A percentile compares a stretch with the other conserved stretches of the same genome.
Evolutionary conservation across 352 stramenopile species (phyloP).

Genomic region (Phytopythium aichiense): DNA sequence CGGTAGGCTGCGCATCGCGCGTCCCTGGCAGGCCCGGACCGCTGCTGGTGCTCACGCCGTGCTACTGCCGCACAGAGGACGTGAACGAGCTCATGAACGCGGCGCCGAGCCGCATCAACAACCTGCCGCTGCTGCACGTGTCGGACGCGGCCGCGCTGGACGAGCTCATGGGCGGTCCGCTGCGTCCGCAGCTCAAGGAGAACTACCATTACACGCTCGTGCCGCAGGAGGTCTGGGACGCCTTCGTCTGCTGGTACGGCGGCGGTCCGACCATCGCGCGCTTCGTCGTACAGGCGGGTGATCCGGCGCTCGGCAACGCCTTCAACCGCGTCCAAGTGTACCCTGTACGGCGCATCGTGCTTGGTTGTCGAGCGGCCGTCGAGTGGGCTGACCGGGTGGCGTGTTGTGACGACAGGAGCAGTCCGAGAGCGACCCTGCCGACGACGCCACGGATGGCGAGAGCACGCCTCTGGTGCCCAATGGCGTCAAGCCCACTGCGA

Average conservation of each 20-base stretch:
- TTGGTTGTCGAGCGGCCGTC: not conserved
- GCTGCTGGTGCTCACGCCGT: not conserved
- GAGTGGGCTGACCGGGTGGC: not conserved
- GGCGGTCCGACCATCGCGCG: conserved; percentile 67
- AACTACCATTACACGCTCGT: conserved; percentile 72
- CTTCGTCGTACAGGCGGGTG: conserved; percentile 67
- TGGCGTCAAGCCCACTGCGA: conserved; percentile 12
- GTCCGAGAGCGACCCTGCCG: conserved; percentile 17
- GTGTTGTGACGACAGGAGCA: conserved; percentile 27
- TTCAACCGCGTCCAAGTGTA: conserved; percentile 82
- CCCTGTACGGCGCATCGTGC: conserved; percentile 23
- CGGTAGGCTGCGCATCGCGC: not conserved
- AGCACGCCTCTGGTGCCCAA: conserved; percentile 6
- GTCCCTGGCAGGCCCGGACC: not conserved
- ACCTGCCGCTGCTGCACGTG: conserved; percentile 57
- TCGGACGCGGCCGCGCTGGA: conserved; percentile 37
- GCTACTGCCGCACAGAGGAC: not conserved
- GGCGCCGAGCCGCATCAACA: conserved; percentile 58
- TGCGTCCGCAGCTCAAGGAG: conserved; percentile 64
- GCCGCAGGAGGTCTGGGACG: conserved; percentile 76
- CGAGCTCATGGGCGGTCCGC: conserved; percentile 62
- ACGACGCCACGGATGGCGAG: conserved; percentile 13
- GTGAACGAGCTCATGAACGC: conserved; percentile 11
- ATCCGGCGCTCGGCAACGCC: conserved; percentile 40
- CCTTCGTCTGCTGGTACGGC: conserved; percentile 59